phyloP scores from a whole-genome alignment of 1,284 basidiomycete species.

The Puccinia hordei region DNA sequence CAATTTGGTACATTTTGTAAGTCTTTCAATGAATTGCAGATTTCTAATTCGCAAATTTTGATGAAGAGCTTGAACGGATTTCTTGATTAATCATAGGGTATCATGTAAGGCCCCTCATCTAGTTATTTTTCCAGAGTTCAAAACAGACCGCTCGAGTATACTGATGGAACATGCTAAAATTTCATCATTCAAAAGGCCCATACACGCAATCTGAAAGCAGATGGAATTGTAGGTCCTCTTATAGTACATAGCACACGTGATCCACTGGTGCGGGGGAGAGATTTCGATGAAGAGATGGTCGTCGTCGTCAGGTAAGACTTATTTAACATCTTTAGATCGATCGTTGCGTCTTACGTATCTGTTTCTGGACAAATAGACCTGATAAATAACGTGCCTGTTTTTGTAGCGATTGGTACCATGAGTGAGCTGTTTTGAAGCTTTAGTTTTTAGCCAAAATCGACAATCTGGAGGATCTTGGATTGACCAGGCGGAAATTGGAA shows the following conservation, averaged over 20 bases:
- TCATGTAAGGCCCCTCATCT: constrained; percentile 26
- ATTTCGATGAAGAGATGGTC: constrained; percentile 41
- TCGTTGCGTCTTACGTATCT: no score
- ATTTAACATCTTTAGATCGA: background rate
- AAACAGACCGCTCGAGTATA: constrained; percentile 20
- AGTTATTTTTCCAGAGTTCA: no score
- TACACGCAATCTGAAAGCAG: constrained; percentile 56
- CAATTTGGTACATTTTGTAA: constrained; percentile 50
- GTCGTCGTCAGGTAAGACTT: constrained; percentile 22
- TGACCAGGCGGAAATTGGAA: background rate
- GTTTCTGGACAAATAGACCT: background rate
- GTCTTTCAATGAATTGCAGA: background rate
- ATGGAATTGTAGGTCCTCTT: constrained; percentile 56
- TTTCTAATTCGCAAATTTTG: background rate
- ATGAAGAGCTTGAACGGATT: background rate
- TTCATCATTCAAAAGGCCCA: constrained; percentile 55
- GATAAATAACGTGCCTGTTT: background rate
- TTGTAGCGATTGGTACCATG: constrained; percentile 44
- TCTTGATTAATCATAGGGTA: constrained; percentile 26
- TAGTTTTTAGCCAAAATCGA: background rate
- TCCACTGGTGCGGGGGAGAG: constrained; percentile 50
- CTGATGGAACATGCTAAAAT: constrained; percentile 54
- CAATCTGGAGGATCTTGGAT: background rate
- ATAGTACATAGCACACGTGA: constrained; percentile 56
- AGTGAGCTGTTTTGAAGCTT: constrained; percentile 6